Base-by-base conservation (phyloP, 108 stramenopile genomes). In the Skeletonema marinoi region DNA sequence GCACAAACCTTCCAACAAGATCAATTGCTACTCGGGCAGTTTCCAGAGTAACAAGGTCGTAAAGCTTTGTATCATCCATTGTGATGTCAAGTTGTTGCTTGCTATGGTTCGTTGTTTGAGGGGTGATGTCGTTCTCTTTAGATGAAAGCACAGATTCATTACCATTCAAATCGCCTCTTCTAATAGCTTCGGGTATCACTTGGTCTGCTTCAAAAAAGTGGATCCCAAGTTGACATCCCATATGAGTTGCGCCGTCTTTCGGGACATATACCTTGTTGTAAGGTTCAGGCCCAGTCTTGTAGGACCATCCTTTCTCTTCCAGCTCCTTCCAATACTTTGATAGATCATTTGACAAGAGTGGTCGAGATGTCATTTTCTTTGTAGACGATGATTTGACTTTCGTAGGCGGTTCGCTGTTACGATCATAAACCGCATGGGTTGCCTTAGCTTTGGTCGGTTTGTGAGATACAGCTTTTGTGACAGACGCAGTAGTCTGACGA, bases 241-340 rank as follows among this genome's bases (percentile, higher is more conserved):
- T 14, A 48, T 81, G 80, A 4, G 74, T 71, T 32, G 80, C 72
- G 6, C 73, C 80, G 30, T 81, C 80, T 60, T 70, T 74, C n/a
- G 80, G 80, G 38, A 81, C 73, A 65, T 81, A 81, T 8, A 75
- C 80, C 73, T 82, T 78, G 33, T 82, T 82, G 61, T 78, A 66
- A 19, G 81, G 81, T 29, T 82, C 78, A 13, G 78, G 81, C 8
- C 81, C 81, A n/a, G 65, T 69, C 19, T 61, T 46, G 35, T 78
- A 82, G 50, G 39, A 74, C 81, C 81, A 82, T 3, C 81, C 81
- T 38, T 66, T 65, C 60, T 73, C 59, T 31, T 75, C 68, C 13
- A 81, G 54, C 21, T 36, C 42, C 51, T 75, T 75, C 80, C 80
- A 81, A 31, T 70, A 31, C 14, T 71, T 56, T 11, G 44, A 46